Base-by-base conservation (phyloP, 306 rosid species). In the Gastrolobium bilobum region DNA sequence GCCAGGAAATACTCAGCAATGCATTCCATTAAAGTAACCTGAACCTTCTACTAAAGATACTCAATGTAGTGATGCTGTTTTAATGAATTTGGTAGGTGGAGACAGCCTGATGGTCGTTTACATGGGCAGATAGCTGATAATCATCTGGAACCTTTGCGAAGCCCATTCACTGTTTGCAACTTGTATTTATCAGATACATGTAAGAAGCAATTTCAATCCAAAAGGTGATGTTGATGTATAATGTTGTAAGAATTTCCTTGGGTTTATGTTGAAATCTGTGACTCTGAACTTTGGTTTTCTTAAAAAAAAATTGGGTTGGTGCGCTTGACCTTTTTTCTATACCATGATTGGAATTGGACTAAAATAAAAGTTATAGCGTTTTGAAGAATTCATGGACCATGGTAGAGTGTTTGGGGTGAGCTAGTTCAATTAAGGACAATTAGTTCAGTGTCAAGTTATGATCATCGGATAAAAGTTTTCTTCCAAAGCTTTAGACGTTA, bases 111-210 rank as follows among this genome's bases (percentile, higher is more conserved):
- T 68, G 0, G 1, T 50, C 44, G 66, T 51, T 13, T 76, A 20
- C 47, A 60, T 7, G 67, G 39, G 64, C 66, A 44, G 75, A 15
- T 84, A 47, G 54, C 40, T 62, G 70, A 44, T 74, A 48, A 38
- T 53, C 44, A 75, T 68, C 29, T 62, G 66, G 52, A 61, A n/a
- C 42, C 35, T 47, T 5, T 31, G 33, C 10, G 30, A 39, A 72
- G 46, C 7, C 11, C 20, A 31, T 43, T 51, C 51, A 30, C 43
- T 35, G 60, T 72, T 50, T 81, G 60, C 46, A 43, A 63, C 5
- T 33, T 77, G 60, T 54, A 31, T 38, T 42, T 13, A 31, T 43
- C 48, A 44, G 62, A 38, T 46, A 6, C 30, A 29, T 76, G 29
- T 50, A 4, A 35, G 40, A 59, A 68, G 58, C 33, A n/a, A n/a